Conservation (phyloP, 257 asterid genomes). For the Capsicum pubescens region DNA sequence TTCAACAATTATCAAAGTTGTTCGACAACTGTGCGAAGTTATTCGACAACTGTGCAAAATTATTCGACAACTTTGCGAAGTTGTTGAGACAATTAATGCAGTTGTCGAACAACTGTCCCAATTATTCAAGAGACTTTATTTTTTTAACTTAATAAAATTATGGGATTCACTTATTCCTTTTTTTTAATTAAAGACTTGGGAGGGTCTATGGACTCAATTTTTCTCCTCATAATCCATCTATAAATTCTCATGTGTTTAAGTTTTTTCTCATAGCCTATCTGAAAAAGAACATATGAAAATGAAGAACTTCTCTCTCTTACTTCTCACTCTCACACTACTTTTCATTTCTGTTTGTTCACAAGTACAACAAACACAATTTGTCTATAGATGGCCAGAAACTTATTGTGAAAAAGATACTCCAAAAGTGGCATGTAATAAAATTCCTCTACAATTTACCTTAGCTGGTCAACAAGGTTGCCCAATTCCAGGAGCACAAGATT, state of each 20-base stretch:
- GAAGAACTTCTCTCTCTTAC: not conserved
- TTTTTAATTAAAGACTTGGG: too few relatives aligned
- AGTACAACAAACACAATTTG: not conserved
- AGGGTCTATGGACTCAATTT: too few relatives aligned
- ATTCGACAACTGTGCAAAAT: too few relatives aligned
- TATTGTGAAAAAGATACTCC: too few relatives aligned
- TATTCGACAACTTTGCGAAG: too few relatives aligned
- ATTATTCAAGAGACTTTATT: too few relatives aligned
- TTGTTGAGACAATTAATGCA: too few relatives aligned
- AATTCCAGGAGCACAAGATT: not conserved
- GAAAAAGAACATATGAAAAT: not conserved
- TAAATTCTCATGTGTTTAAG: not conserved
- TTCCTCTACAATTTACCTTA: not conserved
- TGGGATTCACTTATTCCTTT: too few relatives aligned
- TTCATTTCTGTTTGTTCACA: not conserved
- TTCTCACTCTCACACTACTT: slow-evolving; percentile 3
- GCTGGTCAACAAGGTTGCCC: not conserved
- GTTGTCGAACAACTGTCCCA: too few relatives aligned
- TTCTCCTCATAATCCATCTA: not conserved
- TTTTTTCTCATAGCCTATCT: not conserved
- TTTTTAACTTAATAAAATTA: too few relatives aligned
- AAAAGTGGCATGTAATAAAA: not conserved
- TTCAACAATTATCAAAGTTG: too few relatives aligned
- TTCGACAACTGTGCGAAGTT: too few relatives aligned
- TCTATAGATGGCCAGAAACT: not conserved